Percentiles rank a stretch among this genome's conserved stretches.
Evolutionary conservation across 2,329 filamentous ascomycete species (phyloP).

Genomic region (Fusarium dimerum): DNA sequence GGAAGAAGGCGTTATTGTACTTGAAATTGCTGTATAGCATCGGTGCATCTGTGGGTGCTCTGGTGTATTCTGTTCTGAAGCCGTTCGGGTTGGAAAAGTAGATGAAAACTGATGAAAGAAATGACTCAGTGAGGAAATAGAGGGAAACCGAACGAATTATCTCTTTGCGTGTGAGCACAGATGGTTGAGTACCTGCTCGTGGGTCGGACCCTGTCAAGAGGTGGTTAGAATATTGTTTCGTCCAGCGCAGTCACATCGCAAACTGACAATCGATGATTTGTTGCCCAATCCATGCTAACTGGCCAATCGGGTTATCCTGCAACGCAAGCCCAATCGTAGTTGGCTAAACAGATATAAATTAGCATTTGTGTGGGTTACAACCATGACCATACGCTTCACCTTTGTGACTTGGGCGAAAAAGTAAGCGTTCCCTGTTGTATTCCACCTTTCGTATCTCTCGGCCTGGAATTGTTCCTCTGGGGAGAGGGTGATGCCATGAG

Average conservation of each 20-base stretch:
- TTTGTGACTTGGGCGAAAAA: slow-evolving; percentile 13
- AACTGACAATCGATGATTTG: slow-evolving; percentile 32
- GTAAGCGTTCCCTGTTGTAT: slow-evolving; percentile 9
- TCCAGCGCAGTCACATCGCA: too few relatives aligned
- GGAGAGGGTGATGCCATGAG: slow-evolving; percentile 7
- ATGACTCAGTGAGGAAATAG: slow-evolving; percentile 28
- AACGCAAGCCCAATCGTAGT: slow-evolving; percentile 42
- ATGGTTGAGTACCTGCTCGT: slow-evolving; percentile 13
- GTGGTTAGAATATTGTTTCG: too few relatives aligned
- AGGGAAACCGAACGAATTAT: slow-evolving; percentile 22
- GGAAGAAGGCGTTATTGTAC: slow-evolving; percentile 21
- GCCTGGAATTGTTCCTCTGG: slow-evolving; percentile 7
- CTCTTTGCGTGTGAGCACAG: slow-evolving; percentile 19
- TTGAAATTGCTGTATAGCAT: slow-evolving; percentile 20
- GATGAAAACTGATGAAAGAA: slow-evolving; percentile 20
- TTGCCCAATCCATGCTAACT: slow-evolving; percentile 45
- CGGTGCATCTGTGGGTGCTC: slow-evolving; percentile 15
- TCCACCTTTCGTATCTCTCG: slow-evolving; percentile 1
- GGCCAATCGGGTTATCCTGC: slow-evolving; percentile 42
- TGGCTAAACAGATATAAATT: slow-evolving; percentile 22
- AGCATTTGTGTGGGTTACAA: background rate
- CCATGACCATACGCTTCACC: background rate
- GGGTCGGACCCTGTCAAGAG: slow-evolving; percentile 12
- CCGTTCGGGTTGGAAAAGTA: slow-evolving; percentile 15
- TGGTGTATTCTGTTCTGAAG: slow-evolving; percentile 11